Percentiles rank a stretch among this genome's conserved stretches.
phyloP scores from a whole-genome alignment of 768 basidiomycete species.

The Amylocystis lapponica region DNA sequence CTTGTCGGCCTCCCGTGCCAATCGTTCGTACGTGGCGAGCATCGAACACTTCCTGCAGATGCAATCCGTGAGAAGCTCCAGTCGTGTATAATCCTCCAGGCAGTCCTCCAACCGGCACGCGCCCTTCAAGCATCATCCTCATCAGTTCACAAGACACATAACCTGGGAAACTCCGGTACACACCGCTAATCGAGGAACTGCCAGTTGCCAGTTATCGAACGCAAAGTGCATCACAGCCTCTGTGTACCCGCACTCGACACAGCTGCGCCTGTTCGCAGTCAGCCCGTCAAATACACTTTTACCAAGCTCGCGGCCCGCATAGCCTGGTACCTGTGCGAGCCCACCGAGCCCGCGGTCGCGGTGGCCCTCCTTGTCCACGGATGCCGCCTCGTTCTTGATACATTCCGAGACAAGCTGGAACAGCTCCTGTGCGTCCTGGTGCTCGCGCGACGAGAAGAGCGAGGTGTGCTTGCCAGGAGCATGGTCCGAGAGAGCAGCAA shows the following conservation, averaged over 20 bases:
- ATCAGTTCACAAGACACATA: conserved; percentile 9
- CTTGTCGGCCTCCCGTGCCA: conserved; percentile 56
- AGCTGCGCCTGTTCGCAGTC: conserved; percentile 85
- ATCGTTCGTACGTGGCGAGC: conserved; percentile 62
- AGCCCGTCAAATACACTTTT: conserved; percentile 86
- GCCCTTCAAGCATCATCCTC: conserved; percentile 34
- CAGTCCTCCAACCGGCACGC: conserved; percentile 75
- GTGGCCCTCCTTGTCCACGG: conserved; percentile 65
- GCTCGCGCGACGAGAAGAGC: conserved; percentile 83
- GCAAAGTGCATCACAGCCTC: conserved; percentile 91
- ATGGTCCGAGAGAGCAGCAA: conserved; percentile 57
- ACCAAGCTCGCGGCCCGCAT: conserved; percentile 32
- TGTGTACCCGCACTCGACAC: conserved; percentile 86
- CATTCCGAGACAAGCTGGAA: conserved; percentile 91
- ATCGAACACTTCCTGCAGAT: conserved; percentile 91
- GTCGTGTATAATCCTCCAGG: conserved; percentile 80
- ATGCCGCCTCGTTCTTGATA: conserved; percentile 76
- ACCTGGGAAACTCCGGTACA: too few species aligned
- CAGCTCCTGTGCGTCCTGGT: conserved; percentile 98
- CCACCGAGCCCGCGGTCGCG: conserved; percentile 70
- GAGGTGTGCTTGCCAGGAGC: conserved; percentile 50
- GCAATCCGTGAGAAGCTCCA: conserved; percentile 88
- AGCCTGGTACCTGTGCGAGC: conserved; percentile 28
- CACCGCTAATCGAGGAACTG: conserved; percentile 60
- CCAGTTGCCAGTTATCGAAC: conserved; percentile 80